phyloP scores from a whole-genome alignment of 257 asterid genomes.

The Verbena officinalis region DNA sequence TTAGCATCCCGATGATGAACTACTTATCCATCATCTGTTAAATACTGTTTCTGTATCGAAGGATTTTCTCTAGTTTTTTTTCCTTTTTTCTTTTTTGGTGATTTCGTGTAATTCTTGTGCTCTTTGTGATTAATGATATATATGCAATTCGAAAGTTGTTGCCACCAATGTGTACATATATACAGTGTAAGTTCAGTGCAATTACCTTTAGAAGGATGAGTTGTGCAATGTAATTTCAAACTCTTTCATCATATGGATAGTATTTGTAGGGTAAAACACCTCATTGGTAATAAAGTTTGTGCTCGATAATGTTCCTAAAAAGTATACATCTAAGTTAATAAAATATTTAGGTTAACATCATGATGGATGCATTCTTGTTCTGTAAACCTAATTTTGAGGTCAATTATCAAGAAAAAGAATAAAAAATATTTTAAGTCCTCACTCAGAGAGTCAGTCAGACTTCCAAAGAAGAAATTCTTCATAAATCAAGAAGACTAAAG shows the following conservation, averaged over 20 bases:
- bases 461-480: conserved; percentile 20
- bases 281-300: too few relatives aligned
- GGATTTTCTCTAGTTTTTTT: conserved; percentile 15
- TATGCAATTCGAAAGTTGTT: conserved; percentile 11
- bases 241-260: conserved; percentile 7
- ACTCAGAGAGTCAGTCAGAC: too few relatives aligned
- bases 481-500: conserved; percentile 20
- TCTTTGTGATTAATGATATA: conserved; percentile 13
- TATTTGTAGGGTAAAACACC: too few relatives aligned
- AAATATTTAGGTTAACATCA: too few relatives aligned
- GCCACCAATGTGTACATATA: conserved; percentile 23
- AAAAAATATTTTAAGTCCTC: too few relatives aligned
- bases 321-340: too few relatives aligned
- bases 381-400: too few relatives aligned
- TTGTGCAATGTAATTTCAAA: not conserved
- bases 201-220: conserved; percentile 14
- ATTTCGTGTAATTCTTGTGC: conserved; percentile 18
- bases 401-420: too few relatives aligned
- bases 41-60: conserved; percentile 10
- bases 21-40: not conserved
- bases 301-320: too few relatives aligned
- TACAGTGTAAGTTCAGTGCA: conserved; percentile 22
- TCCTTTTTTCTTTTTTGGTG: too few relatives aligned
- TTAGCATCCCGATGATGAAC: conserved; percentile 72
- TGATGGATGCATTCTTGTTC: too few relatives aligned